Conservation (phyloP, 2,329 filamentous ascomycete species). For the Xylaria sp. region DNA sequence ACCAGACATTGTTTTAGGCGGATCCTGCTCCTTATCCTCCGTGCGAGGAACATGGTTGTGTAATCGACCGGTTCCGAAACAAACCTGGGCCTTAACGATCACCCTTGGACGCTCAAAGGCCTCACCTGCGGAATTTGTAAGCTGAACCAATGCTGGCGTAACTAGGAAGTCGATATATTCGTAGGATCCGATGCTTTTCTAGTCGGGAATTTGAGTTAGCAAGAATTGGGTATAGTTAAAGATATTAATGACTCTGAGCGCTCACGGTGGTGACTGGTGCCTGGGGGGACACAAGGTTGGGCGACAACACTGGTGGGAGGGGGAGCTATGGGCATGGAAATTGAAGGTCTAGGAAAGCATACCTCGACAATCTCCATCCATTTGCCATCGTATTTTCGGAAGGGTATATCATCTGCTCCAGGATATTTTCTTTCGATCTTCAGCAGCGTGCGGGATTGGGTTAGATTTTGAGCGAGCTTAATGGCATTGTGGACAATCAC, state of each 20-base stretch:
- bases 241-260: not conserved
- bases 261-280: not conserved
- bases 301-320: not conserved
- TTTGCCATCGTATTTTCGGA: not conserved
- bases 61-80: too few species aligned
- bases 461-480: not conserved
- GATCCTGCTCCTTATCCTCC: too few species aligned
- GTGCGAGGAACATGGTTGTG: too few species aligned
- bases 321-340: not conserved
- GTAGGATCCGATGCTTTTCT: not conserved
- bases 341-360: not conserved
- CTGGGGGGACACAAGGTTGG: too few species aligned
- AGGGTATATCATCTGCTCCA: not conserved
- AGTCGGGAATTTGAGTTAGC: not conserved
- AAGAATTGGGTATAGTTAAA: not conserved
- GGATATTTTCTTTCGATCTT: not conserved
- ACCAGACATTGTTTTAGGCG: too few species aligned
- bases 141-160: conserved; percentile 8
- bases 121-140: conserved; percentile 6
- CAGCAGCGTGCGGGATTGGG: not conserved
- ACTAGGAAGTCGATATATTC: conserved; percentile 14
- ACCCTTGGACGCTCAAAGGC: not conserved
- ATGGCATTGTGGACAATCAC: not conserved
- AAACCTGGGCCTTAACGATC: conserved; percentile 15
- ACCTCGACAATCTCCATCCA: conserved; percentile 22